Evolutionary conservation across 371 early-diverging fungal genomes (phyloP).

Genomic region (Saksenaea vasiformis): DNA sequence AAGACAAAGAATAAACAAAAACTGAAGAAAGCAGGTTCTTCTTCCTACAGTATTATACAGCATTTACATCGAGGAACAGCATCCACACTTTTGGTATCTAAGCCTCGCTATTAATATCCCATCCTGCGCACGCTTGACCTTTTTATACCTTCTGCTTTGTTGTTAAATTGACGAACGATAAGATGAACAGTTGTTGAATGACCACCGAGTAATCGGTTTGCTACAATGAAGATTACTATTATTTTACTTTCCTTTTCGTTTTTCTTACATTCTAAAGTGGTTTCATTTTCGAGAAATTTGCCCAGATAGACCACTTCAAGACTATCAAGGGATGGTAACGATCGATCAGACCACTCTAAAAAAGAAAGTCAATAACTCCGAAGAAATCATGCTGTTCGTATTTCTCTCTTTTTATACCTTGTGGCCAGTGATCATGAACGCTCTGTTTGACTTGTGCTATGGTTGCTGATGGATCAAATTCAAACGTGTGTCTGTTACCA

Average conservation of each 20-base stretch:
- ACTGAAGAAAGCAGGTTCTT: not conserved
- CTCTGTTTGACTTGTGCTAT: slow-evolving; percentile 25
- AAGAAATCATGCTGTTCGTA: not conserved
- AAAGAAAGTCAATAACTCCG: not conserved
- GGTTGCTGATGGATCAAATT: slow-evolving; percentile 24
- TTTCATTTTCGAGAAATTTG: slow-evolving; percentile 28
- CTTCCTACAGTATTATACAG: slow-evolving; percentile 20
- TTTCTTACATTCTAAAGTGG: slow-evolving; percentile 26
- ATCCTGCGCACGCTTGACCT: not conserved
- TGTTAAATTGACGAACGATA: slow-evolving; percentile 14
- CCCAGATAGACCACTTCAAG: slow-evolving; percentile 34
- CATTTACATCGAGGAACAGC: slow-evolving; percentile 23
- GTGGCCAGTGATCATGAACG: slow-evolving; percentile 29
- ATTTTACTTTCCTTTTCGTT: not conserved
- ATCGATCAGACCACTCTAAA: slow-evolving; percentile 25
- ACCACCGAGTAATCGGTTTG: slow-evolving; percentile 18
- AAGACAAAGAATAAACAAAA: not conserved
- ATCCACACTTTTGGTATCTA: slow-evolving; percentile 17
- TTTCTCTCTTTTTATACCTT: slow-evolving; percentile 25
- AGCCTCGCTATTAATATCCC: too few species aligned
- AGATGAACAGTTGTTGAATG: slow-evolving; percentile 20
- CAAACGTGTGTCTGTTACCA: slow-evolving; percentile 27
- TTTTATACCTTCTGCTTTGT: slow-evolving; percentile 15
- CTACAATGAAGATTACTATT: too few species aligned
- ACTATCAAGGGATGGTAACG: slow-evolving; percentile 16